phyloP scores from a whole-genome alignment of 108 stramenopile genomes.

The Fragilaria crotonensis region DNA sequence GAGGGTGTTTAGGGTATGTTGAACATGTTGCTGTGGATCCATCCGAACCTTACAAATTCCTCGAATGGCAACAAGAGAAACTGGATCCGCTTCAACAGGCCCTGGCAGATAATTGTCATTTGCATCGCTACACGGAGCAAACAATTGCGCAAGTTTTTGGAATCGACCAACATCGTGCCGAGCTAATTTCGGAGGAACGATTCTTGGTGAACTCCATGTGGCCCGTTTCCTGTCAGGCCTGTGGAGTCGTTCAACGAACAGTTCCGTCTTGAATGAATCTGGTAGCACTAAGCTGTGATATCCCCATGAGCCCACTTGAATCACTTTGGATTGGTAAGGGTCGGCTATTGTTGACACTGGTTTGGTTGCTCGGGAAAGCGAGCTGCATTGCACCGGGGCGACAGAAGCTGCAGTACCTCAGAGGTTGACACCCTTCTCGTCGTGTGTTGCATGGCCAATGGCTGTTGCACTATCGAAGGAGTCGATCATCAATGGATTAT shows the following conservation, averaged over 20 bases:
- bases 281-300: too few species aligned
- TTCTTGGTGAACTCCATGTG: slow-evolving; percentile 51
- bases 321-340: too few species aligned
- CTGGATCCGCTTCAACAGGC: slow-evolving; percentile 64
- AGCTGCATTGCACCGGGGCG: too few species aligned
- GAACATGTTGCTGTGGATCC: slow-evolving; percentile 63
- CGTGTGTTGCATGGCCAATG: too few species aligned
- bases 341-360: too few species aligned
- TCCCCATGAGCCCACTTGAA: too few species aligned
- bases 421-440: too few species aligned
- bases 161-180: background rate
- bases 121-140: slow-evolving; percentile 60
- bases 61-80: slow-evolving; percentile 42
- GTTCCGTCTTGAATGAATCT: too few species aligned
- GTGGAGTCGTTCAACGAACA: slow-evolving; percentile 33
- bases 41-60: slow-evolving; percentile 13
- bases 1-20: slow-evolving; percentile 67
- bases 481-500: too few species aligned
- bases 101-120: slow-evolving; percentile 78
- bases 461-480: too few species aligned
- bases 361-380: too few species aligned
- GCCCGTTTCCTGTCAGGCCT: slow-evolving; percentile 46
- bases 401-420: too few species aligned
- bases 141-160: slow-evolving; percentile 24
- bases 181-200: slow-evolving; percentile 19